Evolutionary conservation across 2,329 filamentous ascomycete species (phyloP).

Genomic region (Diaporthe sp.): DNA sequence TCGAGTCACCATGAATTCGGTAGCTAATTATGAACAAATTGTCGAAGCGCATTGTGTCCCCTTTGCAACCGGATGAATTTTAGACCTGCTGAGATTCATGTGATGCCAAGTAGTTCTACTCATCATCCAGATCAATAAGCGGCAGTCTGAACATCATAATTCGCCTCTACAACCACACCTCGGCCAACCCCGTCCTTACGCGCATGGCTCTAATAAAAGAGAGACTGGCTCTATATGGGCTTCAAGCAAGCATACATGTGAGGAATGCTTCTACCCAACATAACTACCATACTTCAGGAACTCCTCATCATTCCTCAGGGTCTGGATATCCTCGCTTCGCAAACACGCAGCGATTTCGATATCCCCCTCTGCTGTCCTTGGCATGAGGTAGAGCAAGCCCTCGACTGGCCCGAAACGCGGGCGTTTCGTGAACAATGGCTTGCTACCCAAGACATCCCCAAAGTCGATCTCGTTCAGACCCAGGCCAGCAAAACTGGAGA

Average conservation of each 20-base stretch:
- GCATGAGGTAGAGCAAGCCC: constrained; percentile 30
- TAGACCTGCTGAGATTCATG: too few relatives aligned
- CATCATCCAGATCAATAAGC: background rate
- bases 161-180: background rate
- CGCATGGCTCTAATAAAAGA: too few relatives aligned
- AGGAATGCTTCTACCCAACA: background rate
- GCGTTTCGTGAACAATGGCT: constrained; percentile 24
- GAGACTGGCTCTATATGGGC: too few relatives aligned
- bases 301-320: background rate
- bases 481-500: constrained; percentile 27
- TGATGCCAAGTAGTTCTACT: background rate
- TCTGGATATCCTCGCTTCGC: constrained; percentile 16
- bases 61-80: background rate
- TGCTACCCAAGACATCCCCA: constrained; percentile 23
- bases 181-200: background rate
- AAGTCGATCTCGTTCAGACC: constrained; percentile 21
- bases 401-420: constrained; percentile 25
- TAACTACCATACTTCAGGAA: constrained; percentile 27
- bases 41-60: background rate
- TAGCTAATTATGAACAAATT: too few relatives aligned
- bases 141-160: background rate
- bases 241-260: background rate
- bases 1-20: background rate
- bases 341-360: constrained; percentile 30
- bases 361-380: constrained; percentile 5